Evolutionary conservation across 2,329 filamentous ascomycete species (phyloP).

Genomic region (Colletotrichum sp.): DNA sequence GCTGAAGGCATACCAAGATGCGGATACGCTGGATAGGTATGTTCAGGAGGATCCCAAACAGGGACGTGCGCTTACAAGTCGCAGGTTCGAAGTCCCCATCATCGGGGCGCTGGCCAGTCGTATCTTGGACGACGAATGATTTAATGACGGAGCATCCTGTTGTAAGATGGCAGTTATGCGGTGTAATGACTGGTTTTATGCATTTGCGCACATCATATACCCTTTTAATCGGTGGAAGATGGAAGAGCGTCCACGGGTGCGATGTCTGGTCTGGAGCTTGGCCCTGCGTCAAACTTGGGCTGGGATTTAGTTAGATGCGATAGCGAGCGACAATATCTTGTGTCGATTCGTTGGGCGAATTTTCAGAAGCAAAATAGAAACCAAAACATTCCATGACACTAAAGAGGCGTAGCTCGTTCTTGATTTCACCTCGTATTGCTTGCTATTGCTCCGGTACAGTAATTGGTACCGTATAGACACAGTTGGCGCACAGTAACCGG

Average conservation of each 20-base stretch:
- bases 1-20: slow-evolving; percentile 83
- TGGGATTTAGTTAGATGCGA: not conserved
- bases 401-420: not conserved
- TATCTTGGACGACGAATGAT: slow-evolving; percentile 83
- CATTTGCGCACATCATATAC: slow-evolving; percentile 16
- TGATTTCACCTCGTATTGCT: not conserved
- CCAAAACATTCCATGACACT: not conserved
- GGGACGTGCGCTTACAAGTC: slow-evolving; percentile 34
- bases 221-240: slow-evolving; percentile 14
- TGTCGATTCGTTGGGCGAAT: not conserved
- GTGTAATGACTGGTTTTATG: slow-evolving; percentile 7
- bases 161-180: not conserved
- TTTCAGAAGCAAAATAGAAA: not conserved
- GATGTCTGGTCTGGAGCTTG: not conserved
- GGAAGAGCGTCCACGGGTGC: not conserved
- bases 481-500: not conserved
- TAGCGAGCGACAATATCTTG: not conserved
- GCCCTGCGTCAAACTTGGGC: not conserved
- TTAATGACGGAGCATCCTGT: not conserved
- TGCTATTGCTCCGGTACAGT: not conserved
- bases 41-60: slow-evolving; percentile 35
- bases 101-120: slow-evolving; percentile 86
- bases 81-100: slow-evolving; percentile 83
- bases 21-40: slow-evolving; percentile 68
- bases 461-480: rapidly evolving